A percentile compares a stretch with the other conserved stretches of the same genome.
Conservation (phyloP, 2,329 filamentous ascomycete genomes). For the Ceratocystiopsis minuta region DNA sequence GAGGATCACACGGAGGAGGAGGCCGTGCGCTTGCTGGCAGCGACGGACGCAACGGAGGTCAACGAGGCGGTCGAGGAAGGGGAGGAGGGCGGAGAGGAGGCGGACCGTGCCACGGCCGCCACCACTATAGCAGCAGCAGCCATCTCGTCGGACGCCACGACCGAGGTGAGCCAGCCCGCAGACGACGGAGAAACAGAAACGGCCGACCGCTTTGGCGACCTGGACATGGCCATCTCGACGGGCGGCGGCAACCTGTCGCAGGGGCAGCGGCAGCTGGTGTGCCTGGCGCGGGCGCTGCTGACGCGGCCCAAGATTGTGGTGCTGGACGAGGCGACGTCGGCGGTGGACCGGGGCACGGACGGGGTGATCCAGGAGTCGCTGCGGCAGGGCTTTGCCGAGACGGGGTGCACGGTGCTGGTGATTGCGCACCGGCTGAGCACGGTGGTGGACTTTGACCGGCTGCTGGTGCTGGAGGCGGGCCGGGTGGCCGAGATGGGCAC, state of each 20-base stretch:
- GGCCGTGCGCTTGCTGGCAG: slow-evolving; percentile 4
- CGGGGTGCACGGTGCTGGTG: slow-evolving; percentile 34
- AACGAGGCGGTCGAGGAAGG: slow-evolving; percentile 2
- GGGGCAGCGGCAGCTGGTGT: slow-evolving; percentile 31
- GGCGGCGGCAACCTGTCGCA: slow-evolving; percentile 22
- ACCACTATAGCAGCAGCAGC: no score
- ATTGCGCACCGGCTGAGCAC: slow-evolving; percentile 24
- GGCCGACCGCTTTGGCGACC: slow-evolving; percentile 16
- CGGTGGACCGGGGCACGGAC: slow-evolving; percentile 39
- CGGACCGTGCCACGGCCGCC: no score
- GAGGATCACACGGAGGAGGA: slow-evolving; percentile 5
- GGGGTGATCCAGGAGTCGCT: slow-evolving; percentile 37
- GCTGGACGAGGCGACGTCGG: slow-evolving; percentile 25
- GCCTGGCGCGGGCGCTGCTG: slow-evolving; percentile 27
- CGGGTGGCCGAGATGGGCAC: slow-evolving; percentile 25
- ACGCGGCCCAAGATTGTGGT: slow-evolving; percentile 22
- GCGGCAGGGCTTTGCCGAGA: slow-evolving; percentile 26
- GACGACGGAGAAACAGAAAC: slow-evolving; percentile 3
- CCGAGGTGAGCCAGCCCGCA: no score
- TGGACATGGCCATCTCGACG: slow-evolving; percentile 15
- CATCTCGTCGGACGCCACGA: slow-evolving; percentile 1
- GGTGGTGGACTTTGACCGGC: slow-evolving; percentile 31
- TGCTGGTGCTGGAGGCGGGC: slow-evolving; percentile 31
- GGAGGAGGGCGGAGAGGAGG: neutral
- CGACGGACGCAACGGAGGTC: slow-evolving; percentile 6